A percentile compares a stretch with the other conserved stretches of the same genome.
Conservation (phyloP, 2,329 filamentous ascomycete genomes). For the Exophiala lecanii-corni region DNA sequence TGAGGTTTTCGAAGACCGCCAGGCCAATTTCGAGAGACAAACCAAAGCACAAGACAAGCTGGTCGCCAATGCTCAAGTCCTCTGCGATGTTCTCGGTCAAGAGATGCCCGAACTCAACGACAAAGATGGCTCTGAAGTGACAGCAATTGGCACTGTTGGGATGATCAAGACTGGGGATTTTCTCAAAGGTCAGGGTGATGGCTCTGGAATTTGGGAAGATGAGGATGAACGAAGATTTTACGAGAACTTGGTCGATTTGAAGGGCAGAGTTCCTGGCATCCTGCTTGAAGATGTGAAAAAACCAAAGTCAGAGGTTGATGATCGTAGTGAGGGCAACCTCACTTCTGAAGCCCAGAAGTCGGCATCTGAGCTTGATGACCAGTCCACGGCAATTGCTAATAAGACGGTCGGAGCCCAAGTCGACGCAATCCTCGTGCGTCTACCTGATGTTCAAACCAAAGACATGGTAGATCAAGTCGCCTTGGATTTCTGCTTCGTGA, state of each 20-base stretch:
- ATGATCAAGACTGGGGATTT: slow-evolving; percentile 93
- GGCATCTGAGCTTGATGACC: slow-evolving; percentile 63
- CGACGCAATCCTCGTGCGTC: slow-evolving; percentile 76
- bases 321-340: slow-evolving; percentile 69
- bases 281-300: slow-evolving; percentile 92
- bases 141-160: slow-evolving; percentile 74
- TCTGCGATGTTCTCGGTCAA: slow-evolving; percentile 79
- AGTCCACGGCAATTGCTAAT: slow-evolving; percentile 91
- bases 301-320: slow-evolving; percentile 70
- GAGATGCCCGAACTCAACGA: slow-evolving; percentile 95
- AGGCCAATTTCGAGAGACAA: slow-evolving; percentile 91
- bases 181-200: slow-evolving; percentile 81
- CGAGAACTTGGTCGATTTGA: slow-evolving; percentile 91
- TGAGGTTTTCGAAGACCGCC: slow-evolving; percentile 95
- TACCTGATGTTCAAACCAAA: slow-evolving; percentile 90
- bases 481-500: slow-evolving; percentile 95
- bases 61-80: slow-evolving; percentile 79
- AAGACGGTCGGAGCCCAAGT: slow-evolving; percentile 97
- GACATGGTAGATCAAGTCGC: slow-evolving; percentile 88
- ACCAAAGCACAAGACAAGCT: slow-evolving; percentile 89
- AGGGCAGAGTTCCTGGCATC: slow-evolving; percentile 91
- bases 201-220: slow-evolving; percentile 95
- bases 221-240: slow-evolving; percentile 98
- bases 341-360: slow-evolving; percentile 48
- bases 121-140: slow-evolving; percentile 63